Evolutionary conservation across 1,139 yeast genomes (phyloP).

Genomic region (Taphrina flavorubra): DNA sequence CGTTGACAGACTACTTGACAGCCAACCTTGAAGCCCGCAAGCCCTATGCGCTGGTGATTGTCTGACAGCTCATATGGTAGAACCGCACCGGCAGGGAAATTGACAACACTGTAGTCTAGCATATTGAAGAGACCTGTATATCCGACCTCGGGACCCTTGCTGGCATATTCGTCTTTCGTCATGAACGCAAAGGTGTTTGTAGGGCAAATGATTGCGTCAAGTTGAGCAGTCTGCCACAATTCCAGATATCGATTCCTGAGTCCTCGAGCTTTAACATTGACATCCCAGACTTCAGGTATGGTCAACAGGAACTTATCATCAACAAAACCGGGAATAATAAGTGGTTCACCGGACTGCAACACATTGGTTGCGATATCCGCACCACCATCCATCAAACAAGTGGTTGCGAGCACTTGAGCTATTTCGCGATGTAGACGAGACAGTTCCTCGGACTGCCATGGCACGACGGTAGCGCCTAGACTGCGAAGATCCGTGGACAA

Average conservation of each 20-base stretch:
- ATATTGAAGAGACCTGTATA: conserved; percentile 63
- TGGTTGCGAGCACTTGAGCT: conserved; percentile 14
- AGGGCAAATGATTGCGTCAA: conserved; percentile 20
- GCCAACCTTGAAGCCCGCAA: conserved; percentile 16
- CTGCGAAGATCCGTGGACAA: background rate
- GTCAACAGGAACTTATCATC: conserved; percentile 7
- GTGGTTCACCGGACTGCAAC: conserved; percentile 22
- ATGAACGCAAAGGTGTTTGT: conserved; percentile 23
- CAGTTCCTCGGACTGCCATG: conserved; percentile 26
- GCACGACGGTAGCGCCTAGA: conserved; percentile 10
- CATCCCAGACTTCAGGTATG: conserved; percentile 14
- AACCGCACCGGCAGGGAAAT: conserved; percentile 54
- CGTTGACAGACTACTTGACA: conserved; percentile 25
- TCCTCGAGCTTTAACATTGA: conserved; percentile 1
- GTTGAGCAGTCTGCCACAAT: conserved; percentile 3
- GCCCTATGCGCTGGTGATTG: conserved; percentile 1
- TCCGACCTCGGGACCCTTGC: conserved; percentile 56
- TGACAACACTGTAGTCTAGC: conserved; percentile 64
- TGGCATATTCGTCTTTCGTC: conserved; percentile 9
- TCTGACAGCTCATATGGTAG: conserved; percentile 5
- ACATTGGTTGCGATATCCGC: conserved; percentile 19
- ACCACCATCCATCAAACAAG: conserved; percentile 30
- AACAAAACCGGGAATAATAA: conserved; percentile 25
- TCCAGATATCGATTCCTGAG: conserved; percentile 19
- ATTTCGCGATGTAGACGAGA: conserved; percentile 18